Conservation (phyloP, 83 land plant genomes). For the Thuja plicata region DNA sequence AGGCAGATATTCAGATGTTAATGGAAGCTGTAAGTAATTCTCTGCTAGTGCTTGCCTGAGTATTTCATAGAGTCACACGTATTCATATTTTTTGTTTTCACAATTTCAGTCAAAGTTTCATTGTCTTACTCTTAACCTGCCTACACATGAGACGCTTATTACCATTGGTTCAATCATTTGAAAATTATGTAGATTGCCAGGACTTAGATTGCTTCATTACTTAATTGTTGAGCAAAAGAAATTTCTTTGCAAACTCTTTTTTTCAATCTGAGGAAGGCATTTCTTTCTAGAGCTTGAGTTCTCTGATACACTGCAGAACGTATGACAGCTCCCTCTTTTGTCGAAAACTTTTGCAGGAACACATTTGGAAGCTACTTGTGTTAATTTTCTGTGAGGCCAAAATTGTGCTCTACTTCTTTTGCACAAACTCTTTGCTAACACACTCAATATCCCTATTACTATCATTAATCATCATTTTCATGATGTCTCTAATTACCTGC, state of each 20-base stretch:
- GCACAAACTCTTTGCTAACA: background rate
- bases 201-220: background rate
- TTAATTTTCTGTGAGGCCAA: background rate
- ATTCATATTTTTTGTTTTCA: background rate
- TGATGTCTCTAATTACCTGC: background rate
- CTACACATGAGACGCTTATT: no score
- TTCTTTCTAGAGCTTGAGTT: background rate
- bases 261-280: background rate
- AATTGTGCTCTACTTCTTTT: background rate
- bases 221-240: background rate
- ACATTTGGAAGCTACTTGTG: background rate
- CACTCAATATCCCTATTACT: background rate
- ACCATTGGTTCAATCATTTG: background rate
- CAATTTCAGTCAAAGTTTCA: background rate
- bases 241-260: background rate
- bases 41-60: background rate
- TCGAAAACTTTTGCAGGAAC: background rate
- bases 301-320: background rate
- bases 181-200: background rate
- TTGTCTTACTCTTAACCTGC: no score
- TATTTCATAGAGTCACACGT: background rate
- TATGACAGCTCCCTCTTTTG: background rate
- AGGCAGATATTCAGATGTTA: conserved; percentile 51
- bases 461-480: no score
- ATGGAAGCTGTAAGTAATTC: conserved; percentile 65